These are phyloP conservation scores for Pseudocercospora macadamiae DNA, from an alignment of 2,329 filamentous ascomycete genomes.

Conservation along the genomic window DNA sequence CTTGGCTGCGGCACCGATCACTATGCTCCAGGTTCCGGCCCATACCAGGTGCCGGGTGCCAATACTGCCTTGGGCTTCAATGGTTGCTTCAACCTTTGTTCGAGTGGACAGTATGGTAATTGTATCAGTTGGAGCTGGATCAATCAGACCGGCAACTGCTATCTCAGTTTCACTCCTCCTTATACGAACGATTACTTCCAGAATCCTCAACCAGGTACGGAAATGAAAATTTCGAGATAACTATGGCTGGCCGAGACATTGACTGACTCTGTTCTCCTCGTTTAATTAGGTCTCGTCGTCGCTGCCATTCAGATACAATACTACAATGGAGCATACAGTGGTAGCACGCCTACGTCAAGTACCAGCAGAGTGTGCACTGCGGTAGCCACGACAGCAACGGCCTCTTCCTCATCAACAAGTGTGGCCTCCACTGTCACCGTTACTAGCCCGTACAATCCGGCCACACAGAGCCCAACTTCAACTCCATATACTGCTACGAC, in stretches of 20 bases:
- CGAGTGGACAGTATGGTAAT: constrained; percentile 4
- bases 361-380: not conserved
- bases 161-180: constrained; percentile 9
- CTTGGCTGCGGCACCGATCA: constrained; percentile 6
- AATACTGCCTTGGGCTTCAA: not conserved
- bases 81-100: constrained; percentile 5
- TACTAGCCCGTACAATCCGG: constrained; percentile 4
- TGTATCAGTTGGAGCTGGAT: constrained; percentile 3
- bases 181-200: constrained; percentile 7
- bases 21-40: too few species aligned
- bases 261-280: too few species aligned
- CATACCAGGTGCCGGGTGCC: too few species aligned
- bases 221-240: too few species aligned
- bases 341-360: not conserved
- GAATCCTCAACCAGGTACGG: too few species aligned
- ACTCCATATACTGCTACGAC: constrained; percentile 16
- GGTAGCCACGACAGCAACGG: not conserved
- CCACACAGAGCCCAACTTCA: not conserved
- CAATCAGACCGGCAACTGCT: not conserved
- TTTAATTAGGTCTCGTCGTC: too few species aligned
- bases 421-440: not conserved
- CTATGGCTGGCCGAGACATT: too few species aligned
- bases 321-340: constrained; percentile 4
- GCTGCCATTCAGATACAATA: constrained; percentile 9
- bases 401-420: constrained; percentile 3